A percentile compares a stretch with the other conserved stretches of the same genome.
These are phyloP conservation scores for Lasiodiplodia gonubiensis DNA, from an alignment of 2,329 filamentous ascomycete species.

Conservation along the genomic window DNA sequence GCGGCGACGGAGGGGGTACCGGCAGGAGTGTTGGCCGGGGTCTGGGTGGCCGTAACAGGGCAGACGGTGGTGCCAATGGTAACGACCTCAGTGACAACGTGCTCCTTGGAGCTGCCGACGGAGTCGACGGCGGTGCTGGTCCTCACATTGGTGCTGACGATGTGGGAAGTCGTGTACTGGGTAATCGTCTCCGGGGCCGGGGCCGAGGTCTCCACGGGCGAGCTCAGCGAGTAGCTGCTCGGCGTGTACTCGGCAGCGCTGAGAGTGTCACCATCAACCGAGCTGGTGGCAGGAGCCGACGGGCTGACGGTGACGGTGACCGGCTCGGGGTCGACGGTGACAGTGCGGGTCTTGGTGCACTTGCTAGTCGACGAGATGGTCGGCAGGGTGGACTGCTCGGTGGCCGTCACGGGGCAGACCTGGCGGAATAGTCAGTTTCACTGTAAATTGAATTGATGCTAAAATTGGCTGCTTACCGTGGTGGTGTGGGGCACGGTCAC, in stretches of 20 bases:
- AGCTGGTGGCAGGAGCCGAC: background rate
- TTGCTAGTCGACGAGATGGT: background rate
- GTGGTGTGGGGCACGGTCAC: constrained; percentile 26
- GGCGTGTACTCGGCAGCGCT: constrained; percentile 9
- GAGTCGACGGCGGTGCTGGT: background rate
- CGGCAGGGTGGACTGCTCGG: background rate
- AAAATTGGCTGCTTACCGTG: background rate
- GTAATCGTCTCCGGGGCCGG: background rate
- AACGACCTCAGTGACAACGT: constrained; percentile 1
- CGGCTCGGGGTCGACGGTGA: constrained; percentile 22
- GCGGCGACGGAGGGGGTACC: background rate
- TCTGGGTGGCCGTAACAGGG: constrained; percentile 1
- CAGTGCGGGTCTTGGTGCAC: constrained; percentile 23
- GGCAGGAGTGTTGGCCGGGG: background rate
- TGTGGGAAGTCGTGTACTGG: background rate
- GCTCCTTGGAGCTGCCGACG: background rate
- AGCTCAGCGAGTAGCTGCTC: background rate
- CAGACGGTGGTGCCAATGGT: constrained; percentile 11
- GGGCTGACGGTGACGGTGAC: constrained; percentile 20
- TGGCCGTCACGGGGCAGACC: constrained; percentile 28
- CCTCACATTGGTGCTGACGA: background rate
- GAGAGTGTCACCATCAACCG: background rate
- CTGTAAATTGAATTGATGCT: background rate
- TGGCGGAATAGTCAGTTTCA: background rate
- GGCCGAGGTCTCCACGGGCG: background rate